phyloP scores from a whole-genome alignment of 2,329 filamentous ascomycete species.

The Paecilomyces fulvus region DNA sequence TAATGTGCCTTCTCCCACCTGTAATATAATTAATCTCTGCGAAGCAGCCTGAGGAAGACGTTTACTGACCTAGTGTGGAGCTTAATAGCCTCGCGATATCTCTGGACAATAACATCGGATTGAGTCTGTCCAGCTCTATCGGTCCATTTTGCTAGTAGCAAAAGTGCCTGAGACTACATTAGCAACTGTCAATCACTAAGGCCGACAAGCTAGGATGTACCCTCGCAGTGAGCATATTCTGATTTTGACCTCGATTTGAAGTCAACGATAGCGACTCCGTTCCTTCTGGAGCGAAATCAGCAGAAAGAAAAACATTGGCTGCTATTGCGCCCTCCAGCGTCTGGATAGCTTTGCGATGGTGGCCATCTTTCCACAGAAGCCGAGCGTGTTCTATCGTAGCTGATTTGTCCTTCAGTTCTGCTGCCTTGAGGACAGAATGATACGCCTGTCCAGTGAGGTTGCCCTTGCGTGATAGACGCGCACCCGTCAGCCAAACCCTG shows the following conservation, averaged over 20 bases:
- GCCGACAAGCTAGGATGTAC: slow-evolving; percentile 15
- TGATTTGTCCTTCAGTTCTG: slow-evolving; percentile 71
- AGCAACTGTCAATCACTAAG: background rate
- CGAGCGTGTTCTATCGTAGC: slow-evolving; percentile 92
- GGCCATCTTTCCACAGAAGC: slow-evolving; percentile 84
- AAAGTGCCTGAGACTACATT: slow-evolving; percentile 52
- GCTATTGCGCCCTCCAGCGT: slow-evolving; percentile 79
- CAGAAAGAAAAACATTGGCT: slow-evolving; percentile 61
- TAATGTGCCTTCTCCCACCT: slow-evolving; percentile 97
- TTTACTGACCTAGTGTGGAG: slow-evolving; percentile 27
- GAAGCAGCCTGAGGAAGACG: background rate
- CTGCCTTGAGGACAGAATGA: slow-evolving; percentile 84
- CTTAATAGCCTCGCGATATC: slow-evolving; percentile 66
- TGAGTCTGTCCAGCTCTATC: slow-evolving; percentile 92
- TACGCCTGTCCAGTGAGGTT: slow-evolving; percentile 74
- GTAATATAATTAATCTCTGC: slow-evolving; percentile 1
- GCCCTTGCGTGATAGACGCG: slow-evolving; percentile 18
- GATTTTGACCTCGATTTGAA: slow-evolving; percentile 35
- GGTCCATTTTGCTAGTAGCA: slow-evolving; percentile 93
- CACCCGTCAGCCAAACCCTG: slow-evolving; percentile 8
- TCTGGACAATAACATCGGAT: slow-evolving; percentile 65
- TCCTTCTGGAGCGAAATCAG: slow-evolving; percentile 30
- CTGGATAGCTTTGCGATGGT: slow-evolving; percentile 91
- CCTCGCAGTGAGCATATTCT: slow-evolving; percentile 44
- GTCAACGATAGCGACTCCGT: slow-evolving; percentile 27